Evolutionary conservation across 768 basidiomycete species (phyloP).

Genomic region (Tephrocybe sp.): DNA sequence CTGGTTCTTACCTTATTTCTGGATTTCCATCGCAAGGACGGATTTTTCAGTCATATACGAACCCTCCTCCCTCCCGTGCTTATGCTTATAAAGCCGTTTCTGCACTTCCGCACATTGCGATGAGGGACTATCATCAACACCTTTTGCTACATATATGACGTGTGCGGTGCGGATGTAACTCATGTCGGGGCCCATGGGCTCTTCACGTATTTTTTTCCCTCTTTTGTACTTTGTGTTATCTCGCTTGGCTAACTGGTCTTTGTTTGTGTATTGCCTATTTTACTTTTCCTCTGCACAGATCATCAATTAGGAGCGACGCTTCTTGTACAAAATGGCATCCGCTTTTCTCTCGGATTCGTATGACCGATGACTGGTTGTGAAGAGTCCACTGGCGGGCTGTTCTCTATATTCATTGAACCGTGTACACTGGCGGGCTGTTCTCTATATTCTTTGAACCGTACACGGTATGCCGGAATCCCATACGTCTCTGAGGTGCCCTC

Average conservation of each 20-base stretch:
- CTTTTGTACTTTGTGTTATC: not conserved
- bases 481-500: constrained; percentile 17
- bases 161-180: not conserved
- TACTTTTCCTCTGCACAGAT: constrained; percentile 3
- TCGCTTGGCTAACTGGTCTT: constrained; percentile 2
- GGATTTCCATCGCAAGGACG: not conserved
- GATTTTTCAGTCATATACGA: not conserved
- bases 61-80: not conserved
- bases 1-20: not conserved
- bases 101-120: not conserved
- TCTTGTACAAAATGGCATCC: constrained; percentile 2
- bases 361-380: not conserved
- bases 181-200: not conserved
- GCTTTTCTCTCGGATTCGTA: not conserved
- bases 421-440: not conserved
- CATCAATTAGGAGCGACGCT: not conserved
- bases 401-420: not conserved
- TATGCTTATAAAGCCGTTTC: not conserved
- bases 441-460: not conserved
- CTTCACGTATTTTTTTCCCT: not conserved
- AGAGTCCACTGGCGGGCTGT: too few species aligned
- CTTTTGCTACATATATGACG: not conserved
- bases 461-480: constrained; percentile 9
- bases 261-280: not conserved
- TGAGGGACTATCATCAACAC: not conserved